These are phyloP conservation scores for Alternaria brassicae DNA, from an alignment of 2,329 filamentous ascomycete species.

Conservation along the genomic window DNA sequence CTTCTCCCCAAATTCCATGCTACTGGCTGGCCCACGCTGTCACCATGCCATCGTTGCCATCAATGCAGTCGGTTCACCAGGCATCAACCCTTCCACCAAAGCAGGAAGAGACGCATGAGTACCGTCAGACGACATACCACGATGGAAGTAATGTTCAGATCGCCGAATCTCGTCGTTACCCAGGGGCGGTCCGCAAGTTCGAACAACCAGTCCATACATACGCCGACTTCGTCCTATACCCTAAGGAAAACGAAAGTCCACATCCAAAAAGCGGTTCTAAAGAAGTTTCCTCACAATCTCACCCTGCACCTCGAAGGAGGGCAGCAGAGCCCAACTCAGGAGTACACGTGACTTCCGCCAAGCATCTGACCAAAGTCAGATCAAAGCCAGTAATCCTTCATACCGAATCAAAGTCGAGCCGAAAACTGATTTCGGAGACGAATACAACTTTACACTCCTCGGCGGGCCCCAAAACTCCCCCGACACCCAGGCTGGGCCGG, in stretches of 20 bases:
- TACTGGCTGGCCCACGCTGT: constrained; percentile 7
- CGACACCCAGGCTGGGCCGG: constrained; percentile 40
- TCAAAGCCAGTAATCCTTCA: constrained; percentile 30
- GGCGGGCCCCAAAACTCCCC: constrained; percentile 31
- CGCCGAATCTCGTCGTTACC: constrained; percentile 35
- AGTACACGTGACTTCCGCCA: constrained; percentile 21
- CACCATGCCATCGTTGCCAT: constrained; percentile 35
- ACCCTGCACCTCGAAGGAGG: neutral
- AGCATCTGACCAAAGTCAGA: constrained; percentile 11
- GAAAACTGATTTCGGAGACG: neutral
- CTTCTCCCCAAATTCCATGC: constrained; percentile 4
- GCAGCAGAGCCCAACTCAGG: neutral
- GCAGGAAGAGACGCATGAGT: constrained; percentile 5
- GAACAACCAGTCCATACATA: constrained; percentile 3
- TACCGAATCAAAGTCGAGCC: neutral
- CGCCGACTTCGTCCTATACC: constrained; percentile 11
- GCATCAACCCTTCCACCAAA: neutral
- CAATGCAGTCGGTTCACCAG: constrained; percentile 1
- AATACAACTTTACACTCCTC: neutral
- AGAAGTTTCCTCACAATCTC: neutral
- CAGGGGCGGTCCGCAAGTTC: constrained; percentile 10
- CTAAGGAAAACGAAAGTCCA: neutral
- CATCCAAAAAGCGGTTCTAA: neutral
- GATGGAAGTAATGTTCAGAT: constrained; percentile 33
- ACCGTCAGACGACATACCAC: constrained; percentile 37